A percentile compares a stretch with the other conserved stretches of the same genome.
These are phyloP conservation scores for Cenchrus americanus DNA, from an alignment of 176 grass and related monocot genomes.

Conservation along the genomic window DNA sequence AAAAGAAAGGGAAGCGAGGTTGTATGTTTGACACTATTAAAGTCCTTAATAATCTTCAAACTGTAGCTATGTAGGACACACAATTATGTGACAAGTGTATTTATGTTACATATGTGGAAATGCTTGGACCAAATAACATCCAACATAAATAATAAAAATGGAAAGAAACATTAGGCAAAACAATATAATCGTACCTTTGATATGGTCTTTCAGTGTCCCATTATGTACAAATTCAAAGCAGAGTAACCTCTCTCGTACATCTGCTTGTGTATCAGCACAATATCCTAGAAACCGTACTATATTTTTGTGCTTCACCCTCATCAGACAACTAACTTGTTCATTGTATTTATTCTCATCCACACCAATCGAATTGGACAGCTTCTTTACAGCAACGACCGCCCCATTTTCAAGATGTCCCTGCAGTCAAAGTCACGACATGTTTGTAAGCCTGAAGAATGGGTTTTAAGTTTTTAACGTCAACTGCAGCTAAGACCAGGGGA, in stretches of 20 bases:
- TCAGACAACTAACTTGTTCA: background rate
- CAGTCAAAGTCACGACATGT: too few relatives aligned
- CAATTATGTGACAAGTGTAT: background rate
- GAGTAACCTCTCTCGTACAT: background rate
- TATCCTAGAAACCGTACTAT: background rate
- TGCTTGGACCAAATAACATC: too few relatives aligned
- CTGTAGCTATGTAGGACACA: background rate
- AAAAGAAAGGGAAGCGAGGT: too few relatives aligned
- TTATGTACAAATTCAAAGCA: conserved; percentile 1
- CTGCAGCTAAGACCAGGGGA: too few relatives aligned
- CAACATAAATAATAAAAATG: too few relatives aligned
- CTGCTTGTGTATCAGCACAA: background rate
- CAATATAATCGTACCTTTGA: background rate
- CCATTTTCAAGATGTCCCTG: background rate
- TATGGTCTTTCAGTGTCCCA: background rate
- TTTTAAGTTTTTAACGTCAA: too few relatives aligned
- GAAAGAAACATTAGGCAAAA: too few relatives aligned
- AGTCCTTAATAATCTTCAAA: too few relatives aligned
- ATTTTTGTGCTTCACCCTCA: background rate
- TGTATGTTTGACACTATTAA: too few relatives aligned
- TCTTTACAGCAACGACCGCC: background rate
- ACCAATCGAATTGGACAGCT: background rate
- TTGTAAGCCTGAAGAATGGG: too few relatives aligned
- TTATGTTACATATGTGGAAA: too few relatives aligned
- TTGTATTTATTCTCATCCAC: background rate